Evolutionary conservation across 768 basidiomycete genomes (phyloP).

Genomic region (Lyophyllum decastes): DNA sequence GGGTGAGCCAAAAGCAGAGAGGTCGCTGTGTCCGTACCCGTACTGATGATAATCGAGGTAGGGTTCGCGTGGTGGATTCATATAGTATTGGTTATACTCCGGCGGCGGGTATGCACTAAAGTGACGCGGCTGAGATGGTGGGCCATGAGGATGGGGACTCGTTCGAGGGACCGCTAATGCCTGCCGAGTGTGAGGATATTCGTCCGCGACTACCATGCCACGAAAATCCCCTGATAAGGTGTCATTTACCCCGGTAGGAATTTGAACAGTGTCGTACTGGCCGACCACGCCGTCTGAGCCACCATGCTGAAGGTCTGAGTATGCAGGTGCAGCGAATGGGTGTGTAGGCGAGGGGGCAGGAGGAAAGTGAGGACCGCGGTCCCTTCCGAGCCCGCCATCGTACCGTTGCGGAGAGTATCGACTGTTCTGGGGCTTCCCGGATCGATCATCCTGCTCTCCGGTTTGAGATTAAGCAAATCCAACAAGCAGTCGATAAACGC

Average conservation of each 20-base stretch:
- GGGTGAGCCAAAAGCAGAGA: slow-evolving; percentile 50
- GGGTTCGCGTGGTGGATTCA: slow-evolving; percentile 47
- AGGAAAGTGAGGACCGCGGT: slow-evolving; percentile 41
- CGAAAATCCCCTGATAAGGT: slow-evolving; percentile 60
- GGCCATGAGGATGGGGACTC: slow-evolving; percentile 36
- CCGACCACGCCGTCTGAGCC: not conserved
- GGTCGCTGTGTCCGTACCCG: slow-evolving; percentile 51
- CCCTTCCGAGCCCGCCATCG: slow-evolving; percentile 46
- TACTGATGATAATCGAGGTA: slow-evolving; percentile 56
- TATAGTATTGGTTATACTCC: slow-evolving; percentile 66
- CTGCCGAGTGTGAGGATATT: slow-evolving; percentile 19
- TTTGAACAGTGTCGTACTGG: slow-evolving; percentile 26
- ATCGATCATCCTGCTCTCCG: slow-evolving; percentile 45
- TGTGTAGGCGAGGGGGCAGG: slow-evolving; percentile 47
- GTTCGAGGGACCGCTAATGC: slow-evolving; percentile 25
- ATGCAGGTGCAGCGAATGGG: slow-evolving; percentile 28
- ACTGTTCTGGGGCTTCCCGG: slow-evolving; percentile 42
- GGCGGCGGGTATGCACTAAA: slow-evolving; percentile 53
- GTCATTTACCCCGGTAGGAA: slow-evolving; percentile 44
- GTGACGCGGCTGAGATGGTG: slow-evolving; percentile 43
- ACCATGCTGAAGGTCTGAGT: slow-evolving; percentile 20
- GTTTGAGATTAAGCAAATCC: slow-evolving; percentile 14
- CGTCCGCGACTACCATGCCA: slow-evolving; percentile 38
- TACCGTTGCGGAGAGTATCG: slow-evolving; percentile 58
- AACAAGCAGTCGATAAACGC: slow-evolving; percentile 20